Percentiles rank a stretch among this genome's conserved stretches.
Evolutionary conservation across 352 stramenopile genomes (phyloP).

Genomic region (Phytopythium helicoides): DNA sequence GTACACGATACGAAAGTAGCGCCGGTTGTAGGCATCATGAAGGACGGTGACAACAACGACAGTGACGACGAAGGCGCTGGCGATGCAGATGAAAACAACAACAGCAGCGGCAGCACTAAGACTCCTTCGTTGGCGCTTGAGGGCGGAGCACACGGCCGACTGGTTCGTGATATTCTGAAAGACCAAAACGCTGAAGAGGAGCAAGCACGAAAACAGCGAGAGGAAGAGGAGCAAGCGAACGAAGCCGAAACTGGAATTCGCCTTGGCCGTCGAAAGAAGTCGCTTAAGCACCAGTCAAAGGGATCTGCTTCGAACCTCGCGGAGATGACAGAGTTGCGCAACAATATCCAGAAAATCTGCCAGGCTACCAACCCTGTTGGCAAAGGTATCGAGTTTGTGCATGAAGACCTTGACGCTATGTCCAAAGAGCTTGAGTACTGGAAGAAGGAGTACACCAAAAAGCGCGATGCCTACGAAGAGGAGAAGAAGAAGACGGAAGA

Average conservation of each 20-base stretch:
- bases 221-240: slow-evolving; percentile 63
- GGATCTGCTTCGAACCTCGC: slow-evolving; percentile 45
- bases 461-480: slow-evolving; percentile 77
- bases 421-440: slow-evolving; percentile 91
- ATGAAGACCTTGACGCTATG: slow-evolving; percentile 94
- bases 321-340: slow-evolving; percentile 78
- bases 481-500: slow-evolving; percentile 86
- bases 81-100: slow-evolving; percentile 32
- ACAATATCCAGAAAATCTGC: slow-evolving; percentile 90
- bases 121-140: slow-evolving; percentile 22
- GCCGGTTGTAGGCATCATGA: slow-evolving; percentile 75
- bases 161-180: slow-evolving; percentile 86
- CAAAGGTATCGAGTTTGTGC: slow-evolving; percentile 93
- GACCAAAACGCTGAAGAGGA: slow-evolving; percentile 74
- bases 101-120: slow-evolving; percentile 18
- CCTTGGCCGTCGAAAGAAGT: slow-evolving; percentile 69
- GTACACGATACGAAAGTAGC: slow-evolving; percentile 82
- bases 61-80: slow-evolving; percentile 69
- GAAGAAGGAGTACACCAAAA: slow-evolving; percentile 79
- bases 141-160: slow-evolving; percentile 48
- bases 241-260: slow-evolving; percentile 76
- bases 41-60: slow-evolving; percentile 74
- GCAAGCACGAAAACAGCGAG: slow-evolving; percentile 56
- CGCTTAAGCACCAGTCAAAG: slow-evolving; percentile 82
- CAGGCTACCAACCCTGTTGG: slow-evolving; percentile 90